These are phyloP conservation scores for Acmispon strigosus DNA, from an alignment of 306 rosid genomes.

Conservation along the genomic window DNA sequence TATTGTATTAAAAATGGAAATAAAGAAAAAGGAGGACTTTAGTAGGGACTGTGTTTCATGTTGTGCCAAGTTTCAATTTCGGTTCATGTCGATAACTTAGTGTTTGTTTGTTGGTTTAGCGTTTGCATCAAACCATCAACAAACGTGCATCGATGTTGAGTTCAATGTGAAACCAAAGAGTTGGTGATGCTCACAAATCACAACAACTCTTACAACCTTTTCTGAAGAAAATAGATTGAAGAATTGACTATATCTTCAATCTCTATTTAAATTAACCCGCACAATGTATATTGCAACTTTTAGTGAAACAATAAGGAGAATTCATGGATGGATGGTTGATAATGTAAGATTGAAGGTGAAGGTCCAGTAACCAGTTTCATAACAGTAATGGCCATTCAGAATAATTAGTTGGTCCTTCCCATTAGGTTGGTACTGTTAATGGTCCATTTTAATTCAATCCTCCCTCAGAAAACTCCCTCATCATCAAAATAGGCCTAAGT, in stretches of 20 bases:
- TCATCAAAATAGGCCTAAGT: neutral
- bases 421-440: neutral
- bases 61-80: slow-evolving; percentile 4
- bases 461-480: neutral
- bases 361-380: neutral
- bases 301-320: neutral
- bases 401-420: neutral
- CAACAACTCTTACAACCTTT: neutral
- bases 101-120: too few species aligned
- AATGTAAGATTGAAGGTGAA: neutral
- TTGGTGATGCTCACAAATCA: neutral
- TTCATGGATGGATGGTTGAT: too few species aligned
- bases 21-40: slow-evolving; percentile 1
- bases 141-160: neutral
- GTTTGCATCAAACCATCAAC: too few species aligned
- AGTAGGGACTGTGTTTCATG: slow-evolving; percentile 12
- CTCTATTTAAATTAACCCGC: neutral
- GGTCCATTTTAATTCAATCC: neutral
- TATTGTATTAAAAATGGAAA: slow-evolving; percentile 4
- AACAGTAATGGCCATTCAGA: neutral
- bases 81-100: neutral
- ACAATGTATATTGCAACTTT: neutral
- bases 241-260: neutral
- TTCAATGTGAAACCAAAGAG: too few species aligned
- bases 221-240: neutral